A percentile compares a stretch with the other conserved stretches of the same genome.
Conservation (phyloP, 1,284 basidiomycete species). For the Paramarasmius palmivorus region DNA sequence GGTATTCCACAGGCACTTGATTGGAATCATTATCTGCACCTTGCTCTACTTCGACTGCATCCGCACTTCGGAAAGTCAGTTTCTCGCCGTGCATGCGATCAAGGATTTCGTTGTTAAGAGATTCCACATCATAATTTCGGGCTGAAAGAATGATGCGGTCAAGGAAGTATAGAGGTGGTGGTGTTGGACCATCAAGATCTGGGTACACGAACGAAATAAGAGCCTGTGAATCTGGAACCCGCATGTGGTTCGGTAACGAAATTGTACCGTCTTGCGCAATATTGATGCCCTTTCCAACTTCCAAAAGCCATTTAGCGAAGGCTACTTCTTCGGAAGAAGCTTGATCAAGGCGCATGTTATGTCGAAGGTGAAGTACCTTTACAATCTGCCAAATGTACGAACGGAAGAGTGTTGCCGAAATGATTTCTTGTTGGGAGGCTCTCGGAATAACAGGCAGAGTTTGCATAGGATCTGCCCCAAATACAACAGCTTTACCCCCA, state of each 20-base stretch:
- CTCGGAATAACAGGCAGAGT: conserved; percentile 29
- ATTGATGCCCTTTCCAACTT: conserved; percentile 37
- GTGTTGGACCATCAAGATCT: conserved; percentile 16
- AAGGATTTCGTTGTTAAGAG: conserved; percentile 32
- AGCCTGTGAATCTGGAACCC: conserved; percentile 13
- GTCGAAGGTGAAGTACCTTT: conserved; percentile 26
- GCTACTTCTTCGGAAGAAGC: conserved; percentile 21
- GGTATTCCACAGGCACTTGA: conserved; percentile 15
- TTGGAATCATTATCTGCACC: neutral
- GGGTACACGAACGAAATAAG: conserved; percentile 12
- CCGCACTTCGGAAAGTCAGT: conserved; percentile 22
- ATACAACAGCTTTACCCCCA: conserved; percentile 38
- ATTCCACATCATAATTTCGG: conserved; percentile 34
- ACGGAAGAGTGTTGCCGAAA: conserved; percentile 30
- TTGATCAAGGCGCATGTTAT: conserved; percentile 38
- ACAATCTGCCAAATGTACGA: conserved; percentile 37
- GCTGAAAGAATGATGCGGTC: conserved; percentile 36
- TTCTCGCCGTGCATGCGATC: conserved; percentile 27
- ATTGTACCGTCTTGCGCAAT: conserved; percentile 10
- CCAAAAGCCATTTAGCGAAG: conserved; percentile 42
- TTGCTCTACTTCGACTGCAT: conserved; percentile 13
- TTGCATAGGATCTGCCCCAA: conserved; percentile 42
- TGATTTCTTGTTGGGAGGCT: conserved; percentile 34
- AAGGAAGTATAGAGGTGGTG: conserved; percentile 33
- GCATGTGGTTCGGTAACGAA: conserved; percentile 27